phyloP scores from a whole-genome alignment of 495 filamentous ascomycete genomes.

The Penicillium nucicola region DNA sequence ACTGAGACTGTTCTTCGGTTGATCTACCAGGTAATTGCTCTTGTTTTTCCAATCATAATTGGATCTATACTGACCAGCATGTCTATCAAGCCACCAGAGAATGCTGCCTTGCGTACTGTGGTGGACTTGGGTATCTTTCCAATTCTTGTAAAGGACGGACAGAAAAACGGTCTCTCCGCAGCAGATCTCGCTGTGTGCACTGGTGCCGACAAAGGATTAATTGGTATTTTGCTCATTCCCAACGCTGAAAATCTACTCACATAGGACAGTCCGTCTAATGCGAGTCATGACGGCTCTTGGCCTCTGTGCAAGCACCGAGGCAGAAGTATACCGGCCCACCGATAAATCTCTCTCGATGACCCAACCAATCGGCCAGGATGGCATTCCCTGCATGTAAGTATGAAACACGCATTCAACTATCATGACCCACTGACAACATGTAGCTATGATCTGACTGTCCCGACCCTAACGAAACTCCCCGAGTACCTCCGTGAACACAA shows the following conservation, averaged over 20 bases:
- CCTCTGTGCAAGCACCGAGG: not conserved
- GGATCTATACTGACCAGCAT: not conserved
- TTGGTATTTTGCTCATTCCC: not conserved
- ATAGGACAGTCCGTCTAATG: conserved; percentile 7
- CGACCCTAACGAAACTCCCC: conserved; percentile 14
- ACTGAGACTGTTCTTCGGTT: conserved; percentile 12
- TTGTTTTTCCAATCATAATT: not conserved
- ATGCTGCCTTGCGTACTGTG: conserved; percentile 7
- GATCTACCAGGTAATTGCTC: conserved; percentile 9
- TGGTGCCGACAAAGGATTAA: not conserved
- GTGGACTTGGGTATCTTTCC: conserved; percentile 7
- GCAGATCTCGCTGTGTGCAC: not conserved
- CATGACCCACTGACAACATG: no score
- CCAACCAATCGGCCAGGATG: conserved; percentile 24
- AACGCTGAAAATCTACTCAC: not conserved
- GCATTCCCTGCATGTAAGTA: conserved; percentile 16
- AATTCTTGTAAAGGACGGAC: not conserved
- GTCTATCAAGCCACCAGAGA: conserved; percentile 5
- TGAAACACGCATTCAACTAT: not conserved
- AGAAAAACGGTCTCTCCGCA: not conserved
- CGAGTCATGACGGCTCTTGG: conserved; percentile 8
- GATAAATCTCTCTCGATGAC: conserved; percentile 34
- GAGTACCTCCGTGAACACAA: conserved; percentile 13
- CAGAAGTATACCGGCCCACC: conserved; percentile 33
- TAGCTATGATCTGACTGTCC: conserved; percentile 13